These are phyloP conservation scores for Malus hybrid DNA, from an alignment of 331 rosid genomes.

Conservation along the genomic window DNA sequence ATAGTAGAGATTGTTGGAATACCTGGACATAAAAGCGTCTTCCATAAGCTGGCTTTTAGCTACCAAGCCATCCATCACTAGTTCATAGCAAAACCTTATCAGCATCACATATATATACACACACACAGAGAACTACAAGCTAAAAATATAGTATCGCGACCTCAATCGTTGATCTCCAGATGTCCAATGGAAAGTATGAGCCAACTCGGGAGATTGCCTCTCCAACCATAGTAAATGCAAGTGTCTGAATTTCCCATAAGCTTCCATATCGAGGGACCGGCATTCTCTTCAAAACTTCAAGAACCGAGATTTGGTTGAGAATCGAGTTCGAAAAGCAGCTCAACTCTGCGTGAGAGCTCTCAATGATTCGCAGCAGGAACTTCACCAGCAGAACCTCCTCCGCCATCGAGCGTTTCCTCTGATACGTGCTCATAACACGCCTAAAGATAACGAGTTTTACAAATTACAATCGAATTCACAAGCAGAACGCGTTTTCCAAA, in stretches of 20 bases:
- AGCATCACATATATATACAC: neutral
- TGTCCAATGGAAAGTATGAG: conserved; percentile 48
- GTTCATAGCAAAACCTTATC: conserved; percentile 9
- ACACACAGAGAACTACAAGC: neutral
- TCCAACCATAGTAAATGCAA: conserved; percentile 62
- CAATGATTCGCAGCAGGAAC: conserved; percentile 60
- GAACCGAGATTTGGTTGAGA: conserved; percentile 23
- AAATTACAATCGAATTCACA: neutral
- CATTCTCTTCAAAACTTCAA: conserved; percentile 29
- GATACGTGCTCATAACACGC: conserved; percentile 33
- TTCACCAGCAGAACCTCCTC: conserved; percentile 52
- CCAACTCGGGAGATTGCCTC: conserved; percentile 61
- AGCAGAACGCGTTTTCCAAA: neutral
- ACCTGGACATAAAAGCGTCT: conserved; percentile 69
- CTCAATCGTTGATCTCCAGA: conserved; percentile 74
- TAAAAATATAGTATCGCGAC: conserved; percentile 18
- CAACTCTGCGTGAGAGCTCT: conserved; percentile 33
- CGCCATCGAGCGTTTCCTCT: conserved; percentile 37
- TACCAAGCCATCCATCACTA: conserved; percentile 76
- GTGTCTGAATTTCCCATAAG: conserved; percentile 60
- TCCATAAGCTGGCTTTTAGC: conserved; percentile 46
- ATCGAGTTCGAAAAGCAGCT: conserved; percentile 21
- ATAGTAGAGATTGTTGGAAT: neutral
- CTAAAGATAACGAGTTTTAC: conserved; percentile 25
- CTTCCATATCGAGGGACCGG: conserved; percentile 27